Conservation (phyloP, 305 asterid species). For the Fraxinus sp. region DNA sequence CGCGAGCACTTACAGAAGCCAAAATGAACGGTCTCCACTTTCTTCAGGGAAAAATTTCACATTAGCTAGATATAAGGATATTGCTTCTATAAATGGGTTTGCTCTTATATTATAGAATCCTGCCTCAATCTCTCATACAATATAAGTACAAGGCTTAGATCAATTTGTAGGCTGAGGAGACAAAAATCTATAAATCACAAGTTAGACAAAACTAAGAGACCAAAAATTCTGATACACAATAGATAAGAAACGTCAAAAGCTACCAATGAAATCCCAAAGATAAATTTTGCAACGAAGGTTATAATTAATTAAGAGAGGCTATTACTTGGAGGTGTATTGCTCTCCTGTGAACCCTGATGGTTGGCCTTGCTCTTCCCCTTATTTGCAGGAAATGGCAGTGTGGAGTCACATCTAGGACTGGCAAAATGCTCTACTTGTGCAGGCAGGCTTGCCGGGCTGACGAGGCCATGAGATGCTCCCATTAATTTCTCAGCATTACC, state of each 20-base stretch:
- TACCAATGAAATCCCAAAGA: neutral
- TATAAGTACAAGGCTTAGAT: neutral
- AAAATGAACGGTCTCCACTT: neutral
- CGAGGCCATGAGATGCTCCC: constrained; percentile 16
- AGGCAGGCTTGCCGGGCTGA: constrained; percentile 19
- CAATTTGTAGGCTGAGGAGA: neutral
- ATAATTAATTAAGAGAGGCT: neutral
- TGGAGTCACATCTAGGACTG: constrained; percentile 19
- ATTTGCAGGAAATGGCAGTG: constrained; percentile 21
- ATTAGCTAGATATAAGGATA: neutral
- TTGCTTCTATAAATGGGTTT: neutral
- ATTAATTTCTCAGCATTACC: constrained; percentile 6
- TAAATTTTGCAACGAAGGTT: neutral
- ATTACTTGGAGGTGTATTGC: constrained; percentile 43
- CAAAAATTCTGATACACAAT: neutral
- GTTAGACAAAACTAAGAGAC: neutral
- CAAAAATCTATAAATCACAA: neutral
- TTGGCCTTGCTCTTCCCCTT: constrained; percentile 25
- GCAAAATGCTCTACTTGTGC: constrained; percentile 29
- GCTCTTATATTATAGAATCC: neutral
- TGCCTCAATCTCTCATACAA: neutral
- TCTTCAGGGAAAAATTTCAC: neutral
- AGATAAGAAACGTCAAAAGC: neutral
- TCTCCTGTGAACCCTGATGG: constrained; percentile 33
- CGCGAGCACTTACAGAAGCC: neutral